Base-by-base conservation (phyloP, 2,329 filamentous ascomycete species). In the Bertia moriformis region DNA sequence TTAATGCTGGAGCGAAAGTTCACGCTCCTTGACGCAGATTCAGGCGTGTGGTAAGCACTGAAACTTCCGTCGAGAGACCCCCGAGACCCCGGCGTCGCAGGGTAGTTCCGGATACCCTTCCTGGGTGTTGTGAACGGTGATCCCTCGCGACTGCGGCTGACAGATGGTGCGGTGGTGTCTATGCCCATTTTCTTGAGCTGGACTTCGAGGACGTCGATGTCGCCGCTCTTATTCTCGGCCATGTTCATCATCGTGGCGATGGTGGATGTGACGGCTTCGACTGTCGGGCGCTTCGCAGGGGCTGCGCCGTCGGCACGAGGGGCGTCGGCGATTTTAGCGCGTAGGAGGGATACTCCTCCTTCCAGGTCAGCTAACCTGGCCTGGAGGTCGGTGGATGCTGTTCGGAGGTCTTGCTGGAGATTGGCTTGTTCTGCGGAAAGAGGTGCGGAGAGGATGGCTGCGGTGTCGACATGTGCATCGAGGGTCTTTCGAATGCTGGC, bases 1-100 rank as follows among this genome's bases (percentile, higher is more conserved):
- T 52, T 59, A 40, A 58, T 40, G 41, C 53, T 61, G 18, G 47
- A 47, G 18, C 52, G 57, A 49, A 55, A 57, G 18, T 44, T 53
- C 43, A 49, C 52, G 18, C 47, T 49, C 33, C 32, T 10, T 7
- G 12, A 13, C 7, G 48, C 49, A 18, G 59, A 60, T n/a, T 61
- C 57, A 1, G 59, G 59, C 0, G 59, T 62, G 42, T 61, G 57
- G 30, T 60, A 62, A 10, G 55, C 48, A 39, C 51, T 60, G 36
- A 45, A 38, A 13, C 45, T 41, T 4, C 51, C 51, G 39, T 59
- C 58, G 5, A 52, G 19, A 19, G 57, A 58, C 10, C 50, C 51
- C 24, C 49, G 52, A 4, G 57, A 61, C 13, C 56, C 58, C 14
- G 59, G 59, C 1, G 59, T 61, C 4, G 47, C 44, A 14, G 58